These are phyloP conservation scores for Eucalyptus sp. DNA, from an alignment of 345 rosid species.

Conservation along the genomic window DNA sequence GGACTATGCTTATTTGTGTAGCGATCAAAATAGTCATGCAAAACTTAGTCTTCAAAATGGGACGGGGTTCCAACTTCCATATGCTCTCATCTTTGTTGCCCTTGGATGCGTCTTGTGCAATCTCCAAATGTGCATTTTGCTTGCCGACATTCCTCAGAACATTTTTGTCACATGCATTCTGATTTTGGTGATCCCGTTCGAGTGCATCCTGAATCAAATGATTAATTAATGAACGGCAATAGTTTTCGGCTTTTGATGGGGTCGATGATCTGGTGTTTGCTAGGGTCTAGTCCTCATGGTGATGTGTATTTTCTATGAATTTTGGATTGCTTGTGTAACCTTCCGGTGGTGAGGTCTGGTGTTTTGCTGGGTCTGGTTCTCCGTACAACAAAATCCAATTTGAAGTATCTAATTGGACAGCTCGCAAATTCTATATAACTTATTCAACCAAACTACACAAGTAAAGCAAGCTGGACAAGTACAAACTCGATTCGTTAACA, in stretches of 20 bases:
- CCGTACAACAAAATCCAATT: background rate
- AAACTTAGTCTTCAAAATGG: background rate
- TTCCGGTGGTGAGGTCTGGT: background rate
- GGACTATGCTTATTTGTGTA: too few species aligned
- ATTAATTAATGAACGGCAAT: fast-evolving
- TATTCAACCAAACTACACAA: background rate
- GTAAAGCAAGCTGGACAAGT: background rate
- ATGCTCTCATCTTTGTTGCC: background rate
- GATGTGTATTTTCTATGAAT: background rate
- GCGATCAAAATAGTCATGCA: background rate
- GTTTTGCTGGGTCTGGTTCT: background rate
- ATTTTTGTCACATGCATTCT: too few species aligned
- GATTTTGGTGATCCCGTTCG: background rate
- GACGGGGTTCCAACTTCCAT: background rate
- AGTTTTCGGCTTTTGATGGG: too few species aligned
- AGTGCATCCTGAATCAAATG: too few species aligned
- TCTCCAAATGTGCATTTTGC: background rate
- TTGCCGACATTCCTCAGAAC: background rate
- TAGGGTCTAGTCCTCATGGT: background rate
- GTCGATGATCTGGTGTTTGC: fast-evolving
- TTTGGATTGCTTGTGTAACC: background rate
- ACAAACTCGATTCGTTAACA: background rate
- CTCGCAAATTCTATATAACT: background rate
- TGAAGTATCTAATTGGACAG: background rate
- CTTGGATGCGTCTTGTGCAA: background rate